Conservation (phyloP, 148 eudicot genomes). For the Chenopodium quinoa region DNA sequence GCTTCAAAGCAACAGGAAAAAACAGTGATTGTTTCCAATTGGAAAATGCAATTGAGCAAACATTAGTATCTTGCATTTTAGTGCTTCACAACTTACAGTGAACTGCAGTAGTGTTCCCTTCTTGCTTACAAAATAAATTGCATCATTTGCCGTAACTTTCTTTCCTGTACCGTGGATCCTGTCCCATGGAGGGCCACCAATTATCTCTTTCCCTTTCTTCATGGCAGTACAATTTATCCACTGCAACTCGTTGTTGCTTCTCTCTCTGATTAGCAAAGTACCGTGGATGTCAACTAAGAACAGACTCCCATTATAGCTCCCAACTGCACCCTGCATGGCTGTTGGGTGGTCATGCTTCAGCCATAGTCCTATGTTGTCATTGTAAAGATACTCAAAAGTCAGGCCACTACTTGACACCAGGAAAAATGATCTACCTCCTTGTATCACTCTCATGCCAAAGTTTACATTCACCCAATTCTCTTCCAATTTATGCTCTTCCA, state of each 20-base stretch:
- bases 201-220: constrained; percentile 59
- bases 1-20: not conserved
- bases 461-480: constrained; percentile 38
- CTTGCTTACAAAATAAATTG: constrained; percentile 70
- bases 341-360: constrained; percentile 61
- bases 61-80: not conserved
- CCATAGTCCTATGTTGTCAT: constrained; percentile 68
- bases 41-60: not conserved
- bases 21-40: too few species aligned
- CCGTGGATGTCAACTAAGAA: constrained; percentile 65
- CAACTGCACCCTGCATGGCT: constrained; percentile 53
- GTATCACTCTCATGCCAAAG: constrained; percentile 61
- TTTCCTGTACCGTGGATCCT: constrained; percentile 28
- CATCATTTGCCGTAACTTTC: constrained; percentile 45
- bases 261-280: constrained; percentile 63
- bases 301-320: constrained; percentile 74
- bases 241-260: constrained; percentile 41
- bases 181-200: constrained; percentile 85
- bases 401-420: constrained; percentile 47
- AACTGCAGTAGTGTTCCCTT: constrained; percentile 67
- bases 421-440: constrained; percentile 63
- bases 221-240: constrained; percentile 83
- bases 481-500: constrained; percentile 22
- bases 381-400: constrained; percentile 57
- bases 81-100: constrained; percentile 55